Evolutionary conservation across 116 monocot genomes (phyloP).

Genomic region (Posidonia oceanica): DNA sequence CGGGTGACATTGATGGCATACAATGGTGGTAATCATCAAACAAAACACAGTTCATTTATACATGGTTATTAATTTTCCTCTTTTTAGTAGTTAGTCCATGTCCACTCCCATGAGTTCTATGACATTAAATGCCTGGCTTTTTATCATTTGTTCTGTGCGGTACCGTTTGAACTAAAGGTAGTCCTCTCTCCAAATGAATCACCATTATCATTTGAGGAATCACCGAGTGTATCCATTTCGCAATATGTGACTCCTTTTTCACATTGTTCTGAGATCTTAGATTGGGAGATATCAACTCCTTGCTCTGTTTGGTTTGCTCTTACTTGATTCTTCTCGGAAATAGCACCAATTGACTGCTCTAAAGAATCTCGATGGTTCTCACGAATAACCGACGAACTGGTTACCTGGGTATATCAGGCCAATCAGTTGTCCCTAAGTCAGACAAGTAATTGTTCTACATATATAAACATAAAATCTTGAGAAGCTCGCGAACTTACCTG

Average conservation of each 20-base stretch:
- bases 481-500: conserved; percentile 31
- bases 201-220: conserved; percentile 15
- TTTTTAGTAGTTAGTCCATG: no score
- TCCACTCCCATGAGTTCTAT: no score
- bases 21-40: no score
- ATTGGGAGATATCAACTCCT: background rate
- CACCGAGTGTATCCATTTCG: conserved; percentile 30
- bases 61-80: no score
- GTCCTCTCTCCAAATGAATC: conserved; percentile 7
- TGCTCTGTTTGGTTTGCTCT: background rate
- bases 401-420: conserved; percentile 41
- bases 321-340: conserved; percentile 1
- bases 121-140: background rate
- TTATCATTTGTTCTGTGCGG: conserved; percentile 7
- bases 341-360: conserved; percentile 4
- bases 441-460: conserved; percentile 1
- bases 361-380: conserved; percentile 18
- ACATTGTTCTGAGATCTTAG: conserved; percentile 26
- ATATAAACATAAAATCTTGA: background rate
- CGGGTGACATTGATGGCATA: no score
- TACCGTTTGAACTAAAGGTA: conserved; percentile 14
- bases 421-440: conserved; percentile 47
- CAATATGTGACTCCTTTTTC: conserved; percentile 76
- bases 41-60: no score
- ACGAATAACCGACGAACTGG: conserved; percentile 8